phyloP scores from a whole-genome alignment of 345 rosid species.

The Populus simonii region DNA sequence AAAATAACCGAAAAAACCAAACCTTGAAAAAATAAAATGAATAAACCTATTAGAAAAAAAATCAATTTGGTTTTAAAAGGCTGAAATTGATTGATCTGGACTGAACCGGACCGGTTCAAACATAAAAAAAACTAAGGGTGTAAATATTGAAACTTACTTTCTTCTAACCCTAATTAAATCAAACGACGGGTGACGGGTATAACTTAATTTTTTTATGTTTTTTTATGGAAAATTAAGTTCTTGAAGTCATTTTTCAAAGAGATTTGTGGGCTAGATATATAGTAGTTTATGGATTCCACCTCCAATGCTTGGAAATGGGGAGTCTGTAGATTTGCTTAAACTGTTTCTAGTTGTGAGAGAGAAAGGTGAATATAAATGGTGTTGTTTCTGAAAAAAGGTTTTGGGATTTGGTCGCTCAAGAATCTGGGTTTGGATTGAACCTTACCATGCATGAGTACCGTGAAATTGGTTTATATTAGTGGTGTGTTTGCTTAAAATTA shows the following conservation, averaged over 20 bases:
- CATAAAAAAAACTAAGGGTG: too few species aligned
- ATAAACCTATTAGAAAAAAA: too few species aligned
- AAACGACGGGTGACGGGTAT: too few species aligned
- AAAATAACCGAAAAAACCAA: rapidly evolving
- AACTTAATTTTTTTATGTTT: too few species aligned
- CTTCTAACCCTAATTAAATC: too few species aligned
- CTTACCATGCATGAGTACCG: constrained; percentile 14
- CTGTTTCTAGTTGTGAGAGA: constrained; percentile 46
- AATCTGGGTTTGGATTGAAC: constrained; percentile 38
- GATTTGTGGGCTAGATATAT: constrained; percentile 2
- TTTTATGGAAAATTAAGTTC: too few species aligned
- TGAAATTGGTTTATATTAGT: constrained; percentile 43
- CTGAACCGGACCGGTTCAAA: too few species aligned
- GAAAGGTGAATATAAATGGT: constrained; percentile 37
- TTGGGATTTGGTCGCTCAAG: constrained; percentile 53
- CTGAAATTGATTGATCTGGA: too few species aligned
- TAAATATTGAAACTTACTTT: too few species aligned
- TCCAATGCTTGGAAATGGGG: constrained; percentile 56
- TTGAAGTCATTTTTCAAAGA: neutral
- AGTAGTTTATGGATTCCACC: constrained; percentile 18
- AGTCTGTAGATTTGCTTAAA: constrained; percentile 44
- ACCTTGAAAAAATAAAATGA: too few species aligned
- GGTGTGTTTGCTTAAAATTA: too few species aligned
- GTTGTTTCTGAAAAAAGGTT: constrained; percentile 37
- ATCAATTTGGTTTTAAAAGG: too few species aligned